Percentiles rank a stretch among this genome's conserved stretches.
phyloP scores from a whole-genome alignment of 768 basidiomycete genomes.

The Sutorius australiensis region DNA sequence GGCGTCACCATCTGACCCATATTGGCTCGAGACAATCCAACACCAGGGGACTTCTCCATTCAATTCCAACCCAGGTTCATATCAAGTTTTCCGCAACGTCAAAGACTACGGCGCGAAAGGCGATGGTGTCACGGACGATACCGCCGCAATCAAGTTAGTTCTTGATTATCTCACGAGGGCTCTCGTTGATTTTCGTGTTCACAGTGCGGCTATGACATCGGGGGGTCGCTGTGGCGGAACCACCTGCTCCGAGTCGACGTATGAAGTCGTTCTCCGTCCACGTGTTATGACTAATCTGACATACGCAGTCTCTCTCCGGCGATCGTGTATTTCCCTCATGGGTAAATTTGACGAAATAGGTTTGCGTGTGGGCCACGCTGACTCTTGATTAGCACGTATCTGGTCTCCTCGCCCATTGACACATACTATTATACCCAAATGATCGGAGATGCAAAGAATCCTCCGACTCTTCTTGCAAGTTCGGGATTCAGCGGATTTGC shows the following conservation, averaged over 20 bases:
- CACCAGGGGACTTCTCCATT: slow-evolving; percentile 72
- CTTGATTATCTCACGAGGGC: neutral
- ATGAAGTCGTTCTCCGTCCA: neutral
- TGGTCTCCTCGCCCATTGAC: slow-evolving; percentile 61
- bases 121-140: slow-evolving; percentile 74
- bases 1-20: slow-evolving; percentile 42
- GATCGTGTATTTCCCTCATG: slow-evolving; percentile 69
- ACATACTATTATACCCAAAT: slow-evolving; percentile 76
- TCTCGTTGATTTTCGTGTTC: slow-evolving; percentile 5
- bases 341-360: slow-evolving; percentile 35
- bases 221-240: slow-evolving; percentile 60
- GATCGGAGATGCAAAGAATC: slow-evolving; percentile 67
- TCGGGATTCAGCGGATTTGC: slow-evolving; percentile 62
- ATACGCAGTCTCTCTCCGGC: slow-evolving; percentile 47
- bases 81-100: slow-evolving; percentile 75
- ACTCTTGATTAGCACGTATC: slow-evolving; percentile 49
- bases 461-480: slow-evolving; percentile 63
- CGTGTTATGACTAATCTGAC: neutral
- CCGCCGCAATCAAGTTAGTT: slow-evolving; percentile 64
- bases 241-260: slow-evolving; percentile 48
- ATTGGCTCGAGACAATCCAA: slow-evolving; percentile 67
- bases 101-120: slow-evolving; percentile 53
- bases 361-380: neutral
- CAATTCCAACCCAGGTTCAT: slow-evolving; percentile 48
- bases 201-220: slow-evolving; percentile 59